phyloP scores from a whole-genome alignment of 2,329 filamentous ascomycete genomes.

The Lecanicillium sp. region DNA sequence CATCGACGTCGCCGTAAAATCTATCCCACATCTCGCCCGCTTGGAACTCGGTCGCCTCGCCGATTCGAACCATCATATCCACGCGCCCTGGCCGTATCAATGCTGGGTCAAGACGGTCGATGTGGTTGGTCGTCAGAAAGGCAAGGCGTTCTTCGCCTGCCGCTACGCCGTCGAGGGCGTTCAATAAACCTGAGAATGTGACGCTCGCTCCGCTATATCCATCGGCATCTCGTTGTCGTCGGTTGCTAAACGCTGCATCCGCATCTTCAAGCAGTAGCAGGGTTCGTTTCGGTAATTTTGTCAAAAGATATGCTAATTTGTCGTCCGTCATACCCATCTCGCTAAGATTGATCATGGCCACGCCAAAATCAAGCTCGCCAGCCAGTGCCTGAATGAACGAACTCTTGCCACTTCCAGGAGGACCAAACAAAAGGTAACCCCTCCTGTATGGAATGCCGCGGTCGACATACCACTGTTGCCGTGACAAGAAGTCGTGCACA shows the following conservation, averaged over 20 bases:
- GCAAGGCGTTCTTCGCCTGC: slow-evolving; percentile 90
- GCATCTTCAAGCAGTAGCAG: slow-evolving; percentile 83
- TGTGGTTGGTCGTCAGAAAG: slow-evolving; percentile 90
- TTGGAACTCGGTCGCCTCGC: slow-evolving; percentile 79
- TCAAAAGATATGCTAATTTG: slow-evolving; percentile 75
- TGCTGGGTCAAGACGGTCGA: slow-evolving; percentile 81
- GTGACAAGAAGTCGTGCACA: slow-evolving; percentile 71
- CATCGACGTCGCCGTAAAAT: slow-evolving; percentile 82
- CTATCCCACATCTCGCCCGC: slow-evolving; percentile 85
- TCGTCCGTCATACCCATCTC: slow-evolving; percentile 87
- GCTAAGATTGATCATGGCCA: slow-evolving; percentile 86
- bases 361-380: slow-evolving; percentile 84
- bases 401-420: slow-evolving; percentile 86
- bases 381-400: slow-evolving; percentile 95
- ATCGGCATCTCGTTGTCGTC: slow-evolving; percentile 66
- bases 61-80: slow-evolving; percentile 85
- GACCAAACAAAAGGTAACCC: slow-evolving; percentile 82
- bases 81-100: slow-evolving; percentile 85
- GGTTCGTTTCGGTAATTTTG: slow-evolving; percentile 74
- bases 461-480: slow-evolving; percentile 83
- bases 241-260: slow-evolving; percentile 82
- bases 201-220: slow-evolving; percentile 83
- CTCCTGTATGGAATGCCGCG: slow-evolving; percentile 89
- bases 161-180: slow-evolving; percentile 82
- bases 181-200: slow-evolving; percentile 86